A percentile compares a stretch with the other conserved stretches of the same genome.
Conservation (phyloP, 73 alveolate species). For the Tetrahymena elliotti region DNA sequence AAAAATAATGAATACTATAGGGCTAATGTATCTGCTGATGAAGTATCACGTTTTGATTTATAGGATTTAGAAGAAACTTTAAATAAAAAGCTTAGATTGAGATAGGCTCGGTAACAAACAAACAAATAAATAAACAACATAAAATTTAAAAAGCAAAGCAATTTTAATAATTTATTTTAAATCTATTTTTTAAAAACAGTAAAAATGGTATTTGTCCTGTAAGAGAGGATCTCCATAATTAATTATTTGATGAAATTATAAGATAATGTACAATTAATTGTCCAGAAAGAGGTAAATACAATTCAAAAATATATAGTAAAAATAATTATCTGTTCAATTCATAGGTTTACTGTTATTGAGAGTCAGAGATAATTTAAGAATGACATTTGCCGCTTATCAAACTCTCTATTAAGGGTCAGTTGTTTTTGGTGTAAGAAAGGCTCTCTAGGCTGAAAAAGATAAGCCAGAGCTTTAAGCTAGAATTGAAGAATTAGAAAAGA, state of each 20-base stretch:
- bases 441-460: constrained; percentile 58
- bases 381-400: constrained; percentile 63
- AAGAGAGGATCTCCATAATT: constrained; percentile 42
- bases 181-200: background rate
- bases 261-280: constrained; percentile 39
- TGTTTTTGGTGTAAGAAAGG: constrained; percentile 57
- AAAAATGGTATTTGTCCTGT: constrained; percentile 44
- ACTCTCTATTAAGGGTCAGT: constrained; percentile 57
- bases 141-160: background rate
- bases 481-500: constrained; percentile 44
- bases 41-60: constrained; percentile 44
- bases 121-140: no score
- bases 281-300: constrained; percentile 38
- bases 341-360: constrained; percentile 43
- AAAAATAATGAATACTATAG: constrained; percentile 11
- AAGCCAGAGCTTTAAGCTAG: constrained; percentile 49
- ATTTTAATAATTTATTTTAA: background rate
- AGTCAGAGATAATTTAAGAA: constrained; percentile 56
- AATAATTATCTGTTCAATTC: background rate
- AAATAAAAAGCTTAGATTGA: constrained; percentile 48
- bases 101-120: constrained; percentile 61
- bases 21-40: constrained; percentile 3
- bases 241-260: constrained; percentile 39
- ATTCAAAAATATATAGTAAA: background rate
- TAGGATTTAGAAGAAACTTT: constrained; percentile 47